phyloP scores from a whole-genome alignment of 2,329 filamentous ascomycete species.

The Aspergillus vadensis region DNA sequence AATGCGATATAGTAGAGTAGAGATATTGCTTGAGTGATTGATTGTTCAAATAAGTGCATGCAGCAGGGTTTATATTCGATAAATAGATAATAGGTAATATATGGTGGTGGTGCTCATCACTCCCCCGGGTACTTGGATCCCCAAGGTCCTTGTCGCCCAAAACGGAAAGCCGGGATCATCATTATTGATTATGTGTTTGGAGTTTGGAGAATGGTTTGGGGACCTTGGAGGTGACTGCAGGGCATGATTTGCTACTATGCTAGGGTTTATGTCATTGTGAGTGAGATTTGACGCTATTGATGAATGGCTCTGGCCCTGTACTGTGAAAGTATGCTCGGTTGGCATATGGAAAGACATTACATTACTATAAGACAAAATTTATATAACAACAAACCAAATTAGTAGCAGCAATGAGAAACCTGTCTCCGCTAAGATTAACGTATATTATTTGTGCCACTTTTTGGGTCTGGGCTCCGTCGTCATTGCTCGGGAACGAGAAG shows the following conservation, averaged over 20 bases:
- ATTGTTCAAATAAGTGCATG: no score
- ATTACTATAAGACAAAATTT: conserved; percentile 8
- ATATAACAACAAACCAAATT: conserved; percentile 3
- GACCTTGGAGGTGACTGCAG: conserved; percentile 28
- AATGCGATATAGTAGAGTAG: no score
- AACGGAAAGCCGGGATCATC: neutral
- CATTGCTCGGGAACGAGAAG: conserved; percentile 27
- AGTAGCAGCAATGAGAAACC: neutral
- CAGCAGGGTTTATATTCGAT: no score
- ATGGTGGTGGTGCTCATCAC: neutral
- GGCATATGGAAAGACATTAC: conserved; percentile 10
- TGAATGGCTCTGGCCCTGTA: no score
- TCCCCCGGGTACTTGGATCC: conserved; percentile 37
- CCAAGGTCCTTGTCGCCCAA: conserved; percentile 34
- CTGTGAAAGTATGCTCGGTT: no score
- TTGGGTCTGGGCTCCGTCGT: conserved; percentile 28
- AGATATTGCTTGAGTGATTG: no score
- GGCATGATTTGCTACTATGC: neutral
- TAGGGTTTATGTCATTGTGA: neutral
- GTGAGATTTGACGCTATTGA: neutral
- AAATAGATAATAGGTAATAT: neutral
- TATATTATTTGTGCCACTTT: conserved; percentile 40
- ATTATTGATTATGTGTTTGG: conserved; percentile 10
- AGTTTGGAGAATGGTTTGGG: conserved; percentile 14
- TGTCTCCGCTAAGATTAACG: neutral